Conservation (phyloP, 768 basidiomycete genomes). For the Myochromella boudieri region DNA sequence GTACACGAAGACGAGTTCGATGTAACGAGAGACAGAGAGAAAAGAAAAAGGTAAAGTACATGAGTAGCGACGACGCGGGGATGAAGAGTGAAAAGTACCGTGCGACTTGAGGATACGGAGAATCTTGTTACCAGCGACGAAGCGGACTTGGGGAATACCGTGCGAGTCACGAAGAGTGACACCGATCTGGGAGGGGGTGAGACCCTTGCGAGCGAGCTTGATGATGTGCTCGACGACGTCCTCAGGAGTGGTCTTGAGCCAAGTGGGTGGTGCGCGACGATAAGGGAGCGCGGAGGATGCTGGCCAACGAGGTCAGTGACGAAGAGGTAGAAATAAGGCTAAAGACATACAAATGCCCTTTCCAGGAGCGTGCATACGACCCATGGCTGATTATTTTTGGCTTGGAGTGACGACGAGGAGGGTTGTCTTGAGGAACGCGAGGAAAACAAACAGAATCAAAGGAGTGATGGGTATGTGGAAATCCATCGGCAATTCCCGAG, state of each 20-base stretch:
- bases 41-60: conserved; percentile 13
- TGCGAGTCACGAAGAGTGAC: conserved; percentile 97
- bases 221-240: conserved; percentile 95
- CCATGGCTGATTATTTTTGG: conserved; percentile 58
- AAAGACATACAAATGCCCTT: conserved; percentile 93
- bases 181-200: conserved; percentile 97
- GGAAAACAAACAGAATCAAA: conserved; percentile 18
- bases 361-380: conserved; percentile 99
- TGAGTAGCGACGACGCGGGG: conserved; percentile 16
- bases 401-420: conserved; percentile 9
- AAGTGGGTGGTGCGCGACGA: conserved; percentile 90
- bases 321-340: neutral
- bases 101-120: conserved; percentile 95
- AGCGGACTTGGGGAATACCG: conserved; percentile 97
- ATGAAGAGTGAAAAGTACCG: conserved; percentile 51
- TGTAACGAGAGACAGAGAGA: conserved; percentile 7
- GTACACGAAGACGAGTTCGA: conserved; percentile 20
- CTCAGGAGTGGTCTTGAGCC: conserved; percentile 95
- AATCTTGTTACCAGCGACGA: conserved; percentile 99
- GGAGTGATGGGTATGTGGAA: neutral
- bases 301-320: conserved; percentile 13
- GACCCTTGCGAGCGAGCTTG: conserved; percentile 97
- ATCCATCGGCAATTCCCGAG: conserved; percentile 32
- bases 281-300: conserved; percentile 98
- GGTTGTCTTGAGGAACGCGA: conserved; percentile 38